Base-by-base conservation (phyloP, 345 rosid species). In the Cardiospermum halicacabum region DNA sequence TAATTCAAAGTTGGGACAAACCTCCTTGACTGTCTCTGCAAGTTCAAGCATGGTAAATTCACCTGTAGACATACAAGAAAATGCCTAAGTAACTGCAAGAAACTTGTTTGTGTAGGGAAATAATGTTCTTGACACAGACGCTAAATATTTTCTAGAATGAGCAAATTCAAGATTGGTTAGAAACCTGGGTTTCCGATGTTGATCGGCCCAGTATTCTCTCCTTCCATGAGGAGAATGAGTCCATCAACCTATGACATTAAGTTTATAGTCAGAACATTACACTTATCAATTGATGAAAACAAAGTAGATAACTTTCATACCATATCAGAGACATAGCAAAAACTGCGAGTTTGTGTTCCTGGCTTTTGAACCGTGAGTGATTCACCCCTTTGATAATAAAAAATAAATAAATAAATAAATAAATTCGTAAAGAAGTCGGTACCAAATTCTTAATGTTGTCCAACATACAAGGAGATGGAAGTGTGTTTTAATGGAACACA, bases 161-260 rank as follows among this genome's bases (percentile, higher is more conserved):
- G 56, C 24, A 43, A 18, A 51, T 19, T 12, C 36, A 11, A 16
- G 22, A 43, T 28, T 21, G 32, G 22, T 25, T 30, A 28, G 12
- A 43, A 68, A 89, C 97, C 98, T 81, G 97, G 99, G 75, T 94
- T 94, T 69, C 99, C 99, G 21, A 94, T 76, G 79, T 94, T 94
- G 85, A 94, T 85, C 16, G 99, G 99, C 21, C 99, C 96, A 37
- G 97, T 94, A 76, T 94, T 71, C 34, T 85, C 92, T 69, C 97
- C 97, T 72, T 82, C 96, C 99, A 94, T 91, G 72, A 94, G 96
- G 60, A 92, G 86, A 62, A 94, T 80, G 48, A 94, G 99, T 47
- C 97, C 99, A 64, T 91, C 97, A 65, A 94, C 92, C 96, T 89
- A 54, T 27, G 25, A 27, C 5, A 65, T 37, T 61, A 34, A 36